Conservation (phyloP, 2,329 filamentous ascomycete species). For the Fusarium burgessii region DNA sequence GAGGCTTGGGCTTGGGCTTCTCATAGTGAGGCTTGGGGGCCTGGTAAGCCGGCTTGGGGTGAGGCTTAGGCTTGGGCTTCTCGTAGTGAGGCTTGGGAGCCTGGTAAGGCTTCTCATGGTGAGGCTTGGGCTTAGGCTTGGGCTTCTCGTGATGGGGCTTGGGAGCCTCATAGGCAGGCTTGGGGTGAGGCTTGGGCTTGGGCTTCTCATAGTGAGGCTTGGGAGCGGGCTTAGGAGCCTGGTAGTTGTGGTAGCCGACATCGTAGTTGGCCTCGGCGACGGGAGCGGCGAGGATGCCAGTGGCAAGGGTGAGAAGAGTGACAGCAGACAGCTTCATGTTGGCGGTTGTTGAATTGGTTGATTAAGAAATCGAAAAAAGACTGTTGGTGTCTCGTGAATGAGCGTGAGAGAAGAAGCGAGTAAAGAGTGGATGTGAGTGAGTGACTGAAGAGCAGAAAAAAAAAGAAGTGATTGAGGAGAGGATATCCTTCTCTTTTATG, state of each 20-base stretch:
- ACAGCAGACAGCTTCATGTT: constrained; percentile 36
- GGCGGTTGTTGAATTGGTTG: neutral
- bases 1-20: neutral
- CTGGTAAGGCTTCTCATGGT: too few species aligned
- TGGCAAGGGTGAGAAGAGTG: constrained; percentile 34
- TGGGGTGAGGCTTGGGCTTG: constrained; percentile 9
- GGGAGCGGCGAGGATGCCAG: constrained; percentile 29
- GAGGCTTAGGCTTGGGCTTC: constrained; percentile 5
- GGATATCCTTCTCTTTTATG: constrained; percentile 20
- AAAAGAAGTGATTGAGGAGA: neutral
- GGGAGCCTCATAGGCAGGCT: constrained; percentile 18
- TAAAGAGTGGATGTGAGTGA: constrained; percentile 19
- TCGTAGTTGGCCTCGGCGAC: constrained; percentile 27
- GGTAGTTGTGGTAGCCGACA: constrained; percentile 11
- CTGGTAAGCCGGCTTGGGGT: neutral
- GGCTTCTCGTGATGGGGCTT: constrained; percentile 6
- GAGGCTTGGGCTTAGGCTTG: neutral
- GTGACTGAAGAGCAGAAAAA: constrained; percentile 20
- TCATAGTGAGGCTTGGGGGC: neutral
- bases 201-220: constrained; percentile 11
- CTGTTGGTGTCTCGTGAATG: neutral
- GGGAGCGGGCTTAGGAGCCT: constrained; percentile 19
- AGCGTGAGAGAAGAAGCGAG: constrained; percentile 9
- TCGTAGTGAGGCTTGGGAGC: neutral
- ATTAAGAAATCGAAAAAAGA: neutral